Evolutionary conservation across 2,329 filamentous ascomycete species (phyloP).

Genomic region (Cladobotryum mycophilum): DNA sequence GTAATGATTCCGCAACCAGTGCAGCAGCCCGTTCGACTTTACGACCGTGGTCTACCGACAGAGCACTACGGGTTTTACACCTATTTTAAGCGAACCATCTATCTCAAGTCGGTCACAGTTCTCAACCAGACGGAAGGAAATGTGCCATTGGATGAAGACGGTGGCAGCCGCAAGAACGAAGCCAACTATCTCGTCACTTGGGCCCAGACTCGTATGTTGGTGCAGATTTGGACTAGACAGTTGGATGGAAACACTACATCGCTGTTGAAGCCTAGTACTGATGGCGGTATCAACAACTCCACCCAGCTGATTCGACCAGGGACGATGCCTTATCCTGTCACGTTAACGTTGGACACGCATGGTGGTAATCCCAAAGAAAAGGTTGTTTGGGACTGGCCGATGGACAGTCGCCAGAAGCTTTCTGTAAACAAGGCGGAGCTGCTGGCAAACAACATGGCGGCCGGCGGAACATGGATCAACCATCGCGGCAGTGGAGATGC

Average conservation of each 20-base stretch:
- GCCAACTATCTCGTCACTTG: conserved; percentile 53
- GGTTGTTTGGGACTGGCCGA: conserved; percentile 46
- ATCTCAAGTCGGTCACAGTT: conserved; percentile 56
- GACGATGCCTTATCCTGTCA: conserved; percentile 59
- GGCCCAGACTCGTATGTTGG: conserved; percentile 54
- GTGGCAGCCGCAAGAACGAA: conserved; percentile 47
- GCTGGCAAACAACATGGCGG: conserved; percentile 43
- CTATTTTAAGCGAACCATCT: conserved; percentile 84
- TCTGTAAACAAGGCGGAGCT: conserved; percentile 37
- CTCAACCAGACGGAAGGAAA: conserved; percentile 40
- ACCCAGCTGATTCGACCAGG: conserved; percentile 40
- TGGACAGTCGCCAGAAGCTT: conserved; percentile 42
- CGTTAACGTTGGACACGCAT: conserved; percentile 55
- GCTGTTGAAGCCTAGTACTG: conserved; percentile 24
- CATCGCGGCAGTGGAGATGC: conserved; percentile 36
- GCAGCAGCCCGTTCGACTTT: conserved; percentile 77
- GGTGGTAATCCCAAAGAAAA: conserved; percentile 50
- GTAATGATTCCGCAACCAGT: conserved; percentile 63
- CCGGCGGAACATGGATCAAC: conserved; percentile 50
- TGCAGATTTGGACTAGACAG: conserved; percentile 58
- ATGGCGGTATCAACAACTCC: conserved; percentile 21
- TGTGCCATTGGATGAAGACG: conserved; percentile 45
- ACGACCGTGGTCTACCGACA: conserved; percentile 69
- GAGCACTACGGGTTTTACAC: conserved; percentile 95
- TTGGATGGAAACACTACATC: conserved; percentile 39